These are phyloP conservation scores for Monilinia fructicola DNA, from an alignment of 2,329 filamentous ascomycete species.

Conservation along the genomic window DNA sequence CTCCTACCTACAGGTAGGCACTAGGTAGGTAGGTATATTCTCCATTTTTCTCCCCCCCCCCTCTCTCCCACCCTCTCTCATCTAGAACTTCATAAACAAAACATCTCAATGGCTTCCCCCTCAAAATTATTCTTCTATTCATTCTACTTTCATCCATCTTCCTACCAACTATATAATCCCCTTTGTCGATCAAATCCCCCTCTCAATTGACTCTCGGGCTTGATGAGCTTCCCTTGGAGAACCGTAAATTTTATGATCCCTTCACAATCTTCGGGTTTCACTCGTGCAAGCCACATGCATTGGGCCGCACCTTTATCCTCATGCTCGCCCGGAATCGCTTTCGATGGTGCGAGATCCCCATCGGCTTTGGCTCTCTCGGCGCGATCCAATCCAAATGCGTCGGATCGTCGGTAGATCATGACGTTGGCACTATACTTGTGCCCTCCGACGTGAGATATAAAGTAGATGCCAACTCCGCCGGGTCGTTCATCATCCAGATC, in stretches of 20 bases:
- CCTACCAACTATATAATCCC: slow-evolving; percentile 82
- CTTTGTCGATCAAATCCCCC: slow-evolving; percentile 85
- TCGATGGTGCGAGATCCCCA: slow-evolving; percentile 38
- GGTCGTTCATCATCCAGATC: slow-evolving; percentile 86
- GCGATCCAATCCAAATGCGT: slow-evolving; percentile 40
- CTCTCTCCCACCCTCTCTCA: slow-evolving; percentile 3
- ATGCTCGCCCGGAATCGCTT: slow-evolving; percentile 36
- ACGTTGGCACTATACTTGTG: slow-evolving; percentile 97
- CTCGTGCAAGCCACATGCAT: slow-evolving; percentile 88
- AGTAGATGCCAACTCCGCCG: slow-evolving; percentile 92
- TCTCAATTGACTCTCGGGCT: slow-evolving; percentile 79
- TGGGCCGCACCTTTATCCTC: slow-evolving; percentile 66
- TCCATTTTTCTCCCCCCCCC: no score
- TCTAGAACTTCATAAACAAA: slow-evolving; percentile 30
- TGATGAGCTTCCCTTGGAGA: slow-evolving; percentile 89
- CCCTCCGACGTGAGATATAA: slow-evolving; percentile 92
- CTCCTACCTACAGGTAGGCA: no score
- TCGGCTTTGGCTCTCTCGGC: slow-evolving; percentile 39
- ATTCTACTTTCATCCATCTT: background rate
- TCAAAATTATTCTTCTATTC: background rate
- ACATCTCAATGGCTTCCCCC: slow-evolving; percentile 36
- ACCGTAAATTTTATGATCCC: slow-evolving; percentile 88
- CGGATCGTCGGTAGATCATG: slow-evolving; percentile 72
- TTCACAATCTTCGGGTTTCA: slow-evolving; percentile 86
- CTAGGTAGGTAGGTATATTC: no score